Evolutionary conservation across 2,329 filamentous ascomycete genomes (phyloP).

Genomic region (Cladophialophora bantiana): DNA sequence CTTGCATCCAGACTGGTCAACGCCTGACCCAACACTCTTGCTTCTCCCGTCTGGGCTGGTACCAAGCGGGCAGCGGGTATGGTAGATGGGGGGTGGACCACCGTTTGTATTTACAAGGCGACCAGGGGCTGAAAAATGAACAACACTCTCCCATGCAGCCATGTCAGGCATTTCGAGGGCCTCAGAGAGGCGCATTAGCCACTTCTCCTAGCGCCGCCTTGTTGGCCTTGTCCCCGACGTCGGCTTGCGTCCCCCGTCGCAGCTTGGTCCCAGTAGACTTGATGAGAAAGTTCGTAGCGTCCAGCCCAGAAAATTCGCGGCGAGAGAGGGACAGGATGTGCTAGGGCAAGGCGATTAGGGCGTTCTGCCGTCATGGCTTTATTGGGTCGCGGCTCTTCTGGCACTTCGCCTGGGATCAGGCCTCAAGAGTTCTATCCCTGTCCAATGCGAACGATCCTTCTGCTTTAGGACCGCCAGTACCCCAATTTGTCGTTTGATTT

Average conservation of each 20-base stretch:
- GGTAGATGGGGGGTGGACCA: not conserved
- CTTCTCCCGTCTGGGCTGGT: not conserved
- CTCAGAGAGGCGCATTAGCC: conserved; percentile 20
- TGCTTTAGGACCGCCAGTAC: conserved; percentile 26
- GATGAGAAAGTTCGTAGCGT: conserved; percentile 23
- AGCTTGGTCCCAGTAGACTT: conserved; percentile 7
- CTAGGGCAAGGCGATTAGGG: conserved; percentile 28
- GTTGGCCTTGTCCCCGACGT: conserved; percentile 28
- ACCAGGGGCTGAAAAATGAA: conserved; percentile 29
- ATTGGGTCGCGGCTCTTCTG: conserved; percentile 32
- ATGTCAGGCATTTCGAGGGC: conserved; percentile 33
- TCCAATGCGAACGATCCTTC: conserved; percentile 31
- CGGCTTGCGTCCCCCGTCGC: conserved; percentile 29
- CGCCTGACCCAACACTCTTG: not conserved
- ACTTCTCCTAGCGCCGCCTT: conserved; percentile 7
- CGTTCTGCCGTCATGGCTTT: conserved; percentile 9
- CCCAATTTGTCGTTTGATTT: conserved; percentile 26
- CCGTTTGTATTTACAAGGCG: conserved; percentile 19
- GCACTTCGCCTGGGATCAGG: conserved; percentile 36
- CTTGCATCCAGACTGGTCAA: not conserved
- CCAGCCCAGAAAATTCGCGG: conserved; percentile 16
- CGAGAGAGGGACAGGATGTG: conserved; percentile 3
- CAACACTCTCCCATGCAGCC: conserved; percentile 26
- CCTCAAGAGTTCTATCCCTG: conserved; percentile 27
- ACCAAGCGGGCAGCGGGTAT: conserved; percentile 21